Percentiles rank a stretch among this genome's conserved stretches.
Evolutionary conservation across 352 stramenopile species (phyloP).

Genomic region (Phytopythium montanum): DNA sequence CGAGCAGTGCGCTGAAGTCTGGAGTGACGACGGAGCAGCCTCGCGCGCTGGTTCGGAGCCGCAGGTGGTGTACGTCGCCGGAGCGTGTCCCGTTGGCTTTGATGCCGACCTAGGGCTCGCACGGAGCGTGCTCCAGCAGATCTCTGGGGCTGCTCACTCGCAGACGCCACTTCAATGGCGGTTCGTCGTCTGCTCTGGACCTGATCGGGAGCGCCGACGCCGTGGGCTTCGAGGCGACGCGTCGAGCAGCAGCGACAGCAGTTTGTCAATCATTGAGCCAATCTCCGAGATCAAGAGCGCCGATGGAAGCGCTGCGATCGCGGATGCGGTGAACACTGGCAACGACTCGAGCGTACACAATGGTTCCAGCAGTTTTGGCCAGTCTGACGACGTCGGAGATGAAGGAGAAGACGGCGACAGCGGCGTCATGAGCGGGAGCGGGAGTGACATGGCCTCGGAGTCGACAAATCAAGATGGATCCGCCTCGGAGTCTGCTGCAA

Average conservation of each 20-base stretch:
- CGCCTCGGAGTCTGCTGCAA: neutral
- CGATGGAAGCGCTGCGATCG: neutral
- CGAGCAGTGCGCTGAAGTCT: slow-evolving; percentile 20
- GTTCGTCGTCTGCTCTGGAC: slow-evolving; percentile 14
- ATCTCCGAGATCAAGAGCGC: neutral
- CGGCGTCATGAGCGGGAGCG: neutral
- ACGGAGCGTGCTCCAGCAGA: slow-evolving; percentile 1
- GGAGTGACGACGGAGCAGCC: slow-evolving; percentile 13
- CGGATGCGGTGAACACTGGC: neutral
- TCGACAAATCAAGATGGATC: neutral
- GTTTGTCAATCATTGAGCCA: neutral
- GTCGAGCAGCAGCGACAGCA: slow-evolving; percentile 1
- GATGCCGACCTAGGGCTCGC: slow-evolving; percentile 15
- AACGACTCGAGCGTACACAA: neutral
- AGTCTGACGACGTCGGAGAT: neutral
- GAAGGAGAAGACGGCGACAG: neutral
- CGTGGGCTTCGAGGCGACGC: neutral
- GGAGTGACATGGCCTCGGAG: neutral
- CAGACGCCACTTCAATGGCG: slow-evolving; percentile 18
- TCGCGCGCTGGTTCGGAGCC: slow-evolving; percentile 2
- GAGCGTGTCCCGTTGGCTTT: slow-evolving; percentile 9
- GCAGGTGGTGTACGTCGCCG: slow-evolving; percentile 17
- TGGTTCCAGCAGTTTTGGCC: neutral
- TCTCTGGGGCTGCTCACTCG: neutral
- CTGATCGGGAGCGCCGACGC: neutral